phyloP scores from a whole-genome alignment of 345 rosid species.

The Melaleuca quinquenervia region DNA sequence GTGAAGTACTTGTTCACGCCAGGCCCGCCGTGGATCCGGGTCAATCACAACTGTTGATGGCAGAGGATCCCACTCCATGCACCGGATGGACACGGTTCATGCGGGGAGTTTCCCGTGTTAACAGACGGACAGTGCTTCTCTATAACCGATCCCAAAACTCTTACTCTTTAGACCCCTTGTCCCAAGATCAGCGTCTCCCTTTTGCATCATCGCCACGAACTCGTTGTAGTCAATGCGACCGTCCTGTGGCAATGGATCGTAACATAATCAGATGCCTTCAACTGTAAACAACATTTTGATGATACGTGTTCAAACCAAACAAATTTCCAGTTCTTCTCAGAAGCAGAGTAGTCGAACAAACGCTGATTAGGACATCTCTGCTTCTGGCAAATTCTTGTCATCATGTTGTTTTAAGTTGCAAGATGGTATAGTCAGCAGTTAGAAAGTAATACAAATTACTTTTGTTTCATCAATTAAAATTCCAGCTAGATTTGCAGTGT shows the following conservation, averaged over 20 bases:
- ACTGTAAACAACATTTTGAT: not conserved
- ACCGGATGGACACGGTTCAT: not conserved
- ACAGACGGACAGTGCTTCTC: constrained; percentile 28
- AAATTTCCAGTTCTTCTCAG: not conserved
- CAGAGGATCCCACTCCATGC: not conserved
- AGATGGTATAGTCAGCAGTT: not conserved
- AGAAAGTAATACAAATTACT: not conserved
- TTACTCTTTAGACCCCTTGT: constrained; percentile 5
- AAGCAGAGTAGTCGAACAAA: not conserved
- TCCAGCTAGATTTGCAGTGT: not conserved
- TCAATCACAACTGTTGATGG: not conserved
- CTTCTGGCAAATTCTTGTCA: not conserved
- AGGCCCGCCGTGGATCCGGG: not conserved
- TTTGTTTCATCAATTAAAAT: not conserved
- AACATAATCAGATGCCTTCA: not conserved
- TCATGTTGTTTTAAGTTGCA: not conserved
- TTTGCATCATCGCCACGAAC: constrained; percentile 66
- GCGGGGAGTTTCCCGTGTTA: constrained; percentile 1
- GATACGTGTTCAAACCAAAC: not conserved
- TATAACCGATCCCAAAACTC: constrained; percentile 18
- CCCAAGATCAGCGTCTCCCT: constrained; percentile 23
- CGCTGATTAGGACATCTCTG: not conserved
- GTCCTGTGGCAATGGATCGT: constrained; percentile 24
- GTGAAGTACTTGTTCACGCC: not conserved
- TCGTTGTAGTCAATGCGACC: constrained; percentile 62